Evolutionary conservation across 371 early-diverging fungal genomes (phyloP), one percentile per base, ranked within the genome.

Genomic region (Lichtheimia corymbifera): DNA sequence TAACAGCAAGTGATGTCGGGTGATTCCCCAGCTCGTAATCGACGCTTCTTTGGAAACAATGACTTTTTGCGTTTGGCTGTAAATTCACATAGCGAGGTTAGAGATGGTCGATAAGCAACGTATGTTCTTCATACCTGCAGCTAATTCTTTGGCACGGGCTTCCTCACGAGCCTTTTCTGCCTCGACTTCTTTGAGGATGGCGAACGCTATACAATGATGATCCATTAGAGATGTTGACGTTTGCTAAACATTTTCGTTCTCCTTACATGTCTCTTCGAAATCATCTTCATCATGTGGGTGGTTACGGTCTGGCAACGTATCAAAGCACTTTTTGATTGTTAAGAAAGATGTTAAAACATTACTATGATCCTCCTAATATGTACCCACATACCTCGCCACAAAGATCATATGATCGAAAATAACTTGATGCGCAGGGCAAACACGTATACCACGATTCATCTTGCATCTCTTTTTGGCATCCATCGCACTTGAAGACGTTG

Each of bases 381-480:
- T n/a, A n/a, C n/a, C 7, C 43, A 35, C 55, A 61, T 79, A 86
- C 88, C 70, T 80, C 74, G 0, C 63, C 55, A 62, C 93, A 93
- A 11, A 93, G 65, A 71, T 93, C 91, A 69, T 84, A 93, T 0
- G 91, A 79, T 0, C 84, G 79, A 57, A 91, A 91, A 61, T 87
- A 89, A 53, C 85, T 79, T 2, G 77, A 67, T 28, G 83, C 80
- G 63, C 93, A 91, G 22, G 77, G 78, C n/a, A 76, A 63, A 63
- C 92, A 91, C 0, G 88, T 88, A 56, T 76, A 80, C 92, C 91
- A 91, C 9, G 77, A 74, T 47, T 83, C 75, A 20, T 85, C 84
- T 5, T 79, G 81, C 41, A 85, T 66, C 5, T 82, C 54, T 42
- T 83, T 82, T 20, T 63, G 65, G 72, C 93, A 93, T 17, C 75